Evolutionary conservation across 495 filamentous ascomycete genomes (phyloP), one percentile per base, ranked within the genome.

Genomic region (Daldinia decipiens): DNA sequence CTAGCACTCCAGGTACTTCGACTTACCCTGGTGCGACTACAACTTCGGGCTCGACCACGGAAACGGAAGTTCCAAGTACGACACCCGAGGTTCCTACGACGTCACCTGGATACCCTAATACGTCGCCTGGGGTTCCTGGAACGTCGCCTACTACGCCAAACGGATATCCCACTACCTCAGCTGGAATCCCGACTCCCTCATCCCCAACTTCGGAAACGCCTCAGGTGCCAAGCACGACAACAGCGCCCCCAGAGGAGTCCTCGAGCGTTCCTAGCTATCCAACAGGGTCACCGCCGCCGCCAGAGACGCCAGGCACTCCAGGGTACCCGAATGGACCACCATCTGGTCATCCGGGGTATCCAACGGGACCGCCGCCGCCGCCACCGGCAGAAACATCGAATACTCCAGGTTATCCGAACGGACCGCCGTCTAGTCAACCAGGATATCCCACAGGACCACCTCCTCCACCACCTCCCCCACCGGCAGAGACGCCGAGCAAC

Each of bases 221-320:
- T 9, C 6, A 29, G 5, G 17, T 36, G 8, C 54, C 32, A 38
- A 26, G 5, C 31, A 57, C 54, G 5, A 17, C 52, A 11, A 39
- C 31, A 4, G 27, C 29, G 1, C 29, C 47, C 19, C 40, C 54
- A 5, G 63, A 24, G 2, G 19, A 58, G 11, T 11, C 64, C 0
- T 26, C 64, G 17, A 65, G 39, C 12, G 7, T 27, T 3, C 54
- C 52, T 5, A 29, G 62, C 2, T 65, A 65, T 26, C 62, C 62
- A 50, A 65, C 62, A 4, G 11, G 4, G 11, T 24, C 47, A n/a
- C 47, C 62, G 4, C 38, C 62, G 15, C 39, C 63, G 13, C 9
- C 60, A 19, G 45, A 36, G 24, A 39, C 38, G 1, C 5, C 61
- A 5, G 50, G 57, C 39, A 12, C 32, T 1, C 60, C 50, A 13